These are phyloP conservation scores for Cryptosporidium viatorum DNA, from an alignment of 169 alveolate genomes.

Conservation along the genomic window DNA sequence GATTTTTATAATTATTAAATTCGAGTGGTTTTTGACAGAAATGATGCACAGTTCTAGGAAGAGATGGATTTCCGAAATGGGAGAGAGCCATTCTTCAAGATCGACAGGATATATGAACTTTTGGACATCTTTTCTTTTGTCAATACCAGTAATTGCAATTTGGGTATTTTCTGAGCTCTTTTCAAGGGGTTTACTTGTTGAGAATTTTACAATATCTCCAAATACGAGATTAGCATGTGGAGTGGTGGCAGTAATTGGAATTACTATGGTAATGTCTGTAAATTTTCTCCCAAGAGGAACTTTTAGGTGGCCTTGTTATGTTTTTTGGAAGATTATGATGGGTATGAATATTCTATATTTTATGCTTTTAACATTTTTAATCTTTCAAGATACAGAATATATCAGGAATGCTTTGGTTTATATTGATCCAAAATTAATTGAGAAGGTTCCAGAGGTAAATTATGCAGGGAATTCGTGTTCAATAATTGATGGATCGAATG, in stretches of 20 bases:
- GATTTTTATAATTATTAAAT: not conserved
- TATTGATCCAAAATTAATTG: slow-evolving; percentile 85
- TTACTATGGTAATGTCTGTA: not conserved
- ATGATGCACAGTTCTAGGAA: not conserved
- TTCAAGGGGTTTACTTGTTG: not conserved
- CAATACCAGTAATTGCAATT: not conserved
- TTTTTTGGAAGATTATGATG: slow-evolving; percentile 76
- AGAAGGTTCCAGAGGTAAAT: slow-evolving; percentile 83
- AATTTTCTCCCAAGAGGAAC: slow-evolving; percentile 76
- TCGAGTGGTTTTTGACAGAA: not conserved
- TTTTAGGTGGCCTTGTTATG: slow-evolving; percentile 75
- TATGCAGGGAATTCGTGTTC: slow-evolving; percentile 89
- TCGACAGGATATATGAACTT: not conserved
- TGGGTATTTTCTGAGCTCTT: slow-evolving; percentile 34
- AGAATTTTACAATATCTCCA: not conserved
- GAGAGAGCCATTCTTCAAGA: not conserved
- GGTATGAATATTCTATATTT: slow-evolving; percentile 76
- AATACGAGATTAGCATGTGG: not conserved
- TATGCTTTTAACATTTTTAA: slow-evolving; percentile 73
- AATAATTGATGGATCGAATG: slow-evolving; percentile 42
- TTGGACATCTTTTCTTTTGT: not conserved
- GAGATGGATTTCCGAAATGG: not conserved
- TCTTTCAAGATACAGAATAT: slow-evolving; percentile 77
- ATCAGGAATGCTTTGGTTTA: slow-evolving; percentile 76
- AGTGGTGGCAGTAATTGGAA: not conserved